Base-by-base conservation (phyloP, 768 basidiomycete species). In the Suillus fuscotomentosus region DNA sequence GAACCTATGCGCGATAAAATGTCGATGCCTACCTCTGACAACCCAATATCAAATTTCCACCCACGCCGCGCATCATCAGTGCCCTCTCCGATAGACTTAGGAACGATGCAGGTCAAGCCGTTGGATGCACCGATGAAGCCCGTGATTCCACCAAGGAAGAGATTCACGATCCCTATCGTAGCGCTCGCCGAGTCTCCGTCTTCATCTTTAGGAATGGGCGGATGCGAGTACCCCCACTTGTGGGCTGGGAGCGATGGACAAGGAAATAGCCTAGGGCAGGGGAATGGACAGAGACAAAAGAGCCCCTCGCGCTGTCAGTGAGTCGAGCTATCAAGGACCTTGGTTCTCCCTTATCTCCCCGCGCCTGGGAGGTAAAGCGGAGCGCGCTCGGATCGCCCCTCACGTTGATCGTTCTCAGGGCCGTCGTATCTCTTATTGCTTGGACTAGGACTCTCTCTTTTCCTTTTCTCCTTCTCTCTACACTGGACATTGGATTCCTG, bases 41-140 rank as follows among this genome's bases (percentile, higher is more conserved):
- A 1, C 20, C 20, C 43, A 17, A 24, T 63, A 31, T 63, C 65
- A 3, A 13, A 51, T 7, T 60, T 64, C n/a, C 53, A 64, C 45
- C 22, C 65, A 2, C 65, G 63, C 51, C 57, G 22, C 9, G 2
- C 8, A n/a, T n/a, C 43, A n/a, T n/a, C 38, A 9, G 36, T 13
- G 0, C 61, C 61, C 4, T 60, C 61, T 15, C 61, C 61, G 15
- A 36, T 59, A 5, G 53, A 62, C 5, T 22, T 62, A 7, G n/a
- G n/a, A 6, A 3, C 47, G 50, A 15, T 27, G 24, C 6, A 24
- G 48, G 14, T 24, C 11, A 48, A 48, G 9, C 5, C 15, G 9
- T 22, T 41, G 56, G 17, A 8, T 6, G 39, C 14, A 11, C 5
- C 11, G 1, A 34, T 10, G 15, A 51, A 27, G 17, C 5, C 17